phyloP scores from a whole-genome alignment of 2,329 filamentous ascomycete species.

The Cladosporium austrohemisphaericum region DNA sequence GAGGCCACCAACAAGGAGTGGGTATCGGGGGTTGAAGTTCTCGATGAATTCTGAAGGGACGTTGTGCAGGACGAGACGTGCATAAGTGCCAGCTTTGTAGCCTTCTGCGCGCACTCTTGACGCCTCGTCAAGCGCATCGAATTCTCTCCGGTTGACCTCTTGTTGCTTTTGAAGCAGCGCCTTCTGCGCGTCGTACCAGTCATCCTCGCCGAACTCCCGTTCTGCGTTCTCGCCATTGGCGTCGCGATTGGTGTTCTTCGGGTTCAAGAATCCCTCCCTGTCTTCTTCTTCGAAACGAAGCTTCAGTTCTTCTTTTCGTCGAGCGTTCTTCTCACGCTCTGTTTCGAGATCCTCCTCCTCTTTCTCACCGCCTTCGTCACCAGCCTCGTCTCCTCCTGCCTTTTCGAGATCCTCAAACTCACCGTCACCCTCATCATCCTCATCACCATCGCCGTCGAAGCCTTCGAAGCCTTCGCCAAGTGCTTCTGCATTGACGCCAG shows the following conservation, averaged over 20 bases:
- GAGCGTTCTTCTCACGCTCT: slow-evolving; percentile 86
- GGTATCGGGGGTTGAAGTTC: slow-evolving; percentile 75
- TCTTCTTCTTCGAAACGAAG: slow-evolving; percentile 96
- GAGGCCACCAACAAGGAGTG: slow-evolving; percentile 86
- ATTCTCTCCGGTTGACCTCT: slow-evolving; percentile 94
- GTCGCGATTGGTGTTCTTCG: slow-evolving; percentile 72
- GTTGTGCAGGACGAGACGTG: slow-evolving; percentile 80
- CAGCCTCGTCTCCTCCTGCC: slow-evolving; percentile 54
- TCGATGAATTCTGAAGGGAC: slow-evolving; percentile 87
- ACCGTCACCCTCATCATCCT: slow-evolving; percentile 67
- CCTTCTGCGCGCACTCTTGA: slow-evolving; percentile 85
- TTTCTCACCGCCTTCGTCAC: slow-evolving; percentile 39
- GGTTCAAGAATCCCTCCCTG: slow-evolving; percentile 88
- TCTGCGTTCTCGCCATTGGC: slow-evolving; percentile 63
- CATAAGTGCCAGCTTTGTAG: slow-evolving; percentile 87
- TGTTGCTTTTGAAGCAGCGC: slow-evolving; percentile 90
- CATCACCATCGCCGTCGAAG: slow-evolving; percentile 36
- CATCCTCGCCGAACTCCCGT: slow-evolving; percentile 87
- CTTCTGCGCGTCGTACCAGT: slow-evolving; percentile 98
- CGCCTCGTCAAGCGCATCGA: slow-evolving; percentile 77
- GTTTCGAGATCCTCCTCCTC: slow-evolving; percentile 64
- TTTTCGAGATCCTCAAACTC: slow-evolving; percentile 84
- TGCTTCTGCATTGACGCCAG: slow-evolving; percentile 44
- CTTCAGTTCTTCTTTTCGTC: slow-evolving; percentile 89
- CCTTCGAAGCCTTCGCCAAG: slow-evolving; percentile 48